A percentile compares a stretch with the other conserved stretches of the same genome.
Conservation (phyloP, 176 grass and related monocot genomes). For the Saccharum officinarum region DNA sequence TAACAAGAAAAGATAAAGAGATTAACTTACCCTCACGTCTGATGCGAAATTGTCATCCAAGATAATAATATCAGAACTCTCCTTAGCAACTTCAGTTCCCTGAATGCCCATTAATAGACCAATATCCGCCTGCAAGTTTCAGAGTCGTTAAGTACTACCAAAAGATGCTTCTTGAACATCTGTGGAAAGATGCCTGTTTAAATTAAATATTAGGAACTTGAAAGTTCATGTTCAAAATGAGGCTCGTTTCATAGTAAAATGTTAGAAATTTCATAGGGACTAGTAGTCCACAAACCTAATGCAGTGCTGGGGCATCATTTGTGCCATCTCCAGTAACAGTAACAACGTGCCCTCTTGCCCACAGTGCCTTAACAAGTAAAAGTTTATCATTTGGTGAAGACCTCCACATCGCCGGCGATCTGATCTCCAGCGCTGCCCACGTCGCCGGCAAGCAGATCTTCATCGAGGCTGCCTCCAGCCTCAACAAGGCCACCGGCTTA, state of each 20-base stretch:
- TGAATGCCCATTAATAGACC: conserved; percentile 97
- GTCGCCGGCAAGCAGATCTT: no score
- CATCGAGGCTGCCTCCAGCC: no score
- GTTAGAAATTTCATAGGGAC: neutral
- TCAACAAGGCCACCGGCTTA: no score
- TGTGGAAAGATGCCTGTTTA: neutral
- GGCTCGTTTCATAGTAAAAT: neutral
- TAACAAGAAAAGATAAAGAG: neutral
- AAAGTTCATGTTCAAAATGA: neutral
- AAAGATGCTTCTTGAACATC: conserved; percentile 13
- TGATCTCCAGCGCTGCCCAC: no score
- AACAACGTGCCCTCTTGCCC: conserved; percentile 70
- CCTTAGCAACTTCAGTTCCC: conserved; percentile 99
- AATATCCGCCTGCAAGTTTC: conserved; percentile 83
- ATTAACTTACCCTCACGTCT: conserved; percentile 67
- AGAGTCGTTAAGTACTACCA: conserved; percentile 24
- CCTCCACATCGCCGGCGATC: conserved; percentile 97
- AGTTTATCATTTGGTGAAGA: conserved; percentile 98
- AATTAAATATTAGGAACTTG: neutral
- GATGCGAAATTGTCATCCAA: conserved; percentile 98
- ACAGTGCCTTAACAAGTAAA: conserved; percentile 79
- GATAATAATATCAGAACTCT: conserved; percentile 98
- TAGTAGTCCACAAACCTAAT: conserved; percentile 62
- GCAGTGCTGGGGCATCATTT: conserved; percentile 94
- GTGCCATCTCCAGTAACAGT: conserved; percentile 98